Base-by-base conservation (phyloP, 2,329 filamentous ascomycete genomes). In the Lasiodiplodia gonubiensis region DNA sequence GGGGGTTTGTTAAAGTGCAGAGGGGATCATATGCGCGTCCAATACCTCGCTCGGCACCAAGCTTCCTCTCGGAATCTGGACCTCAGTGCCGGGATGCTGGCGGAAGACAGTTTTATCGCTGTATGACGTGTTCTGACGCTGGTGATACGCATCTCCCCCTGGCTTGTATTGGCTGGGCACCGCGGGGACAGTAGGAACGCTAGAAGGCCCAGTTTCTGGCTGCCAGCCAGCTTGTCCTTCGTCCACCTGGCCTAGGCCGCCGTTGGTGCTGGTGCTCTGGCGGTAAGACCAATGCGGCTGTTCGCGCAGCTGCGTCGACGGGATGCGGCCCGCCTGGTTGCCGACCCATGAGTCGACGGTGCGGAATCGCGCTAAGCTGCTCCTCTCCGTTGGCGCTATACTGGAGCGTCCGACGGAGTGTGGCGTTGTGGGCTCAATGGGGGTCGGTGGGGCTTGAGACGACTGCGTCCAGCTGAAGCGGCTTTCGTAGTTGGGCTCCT, bases 281-380 rank as follows among this genome's bases (percentile, higher is more conserved):
- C 64, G 52, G 35, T 55, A 59, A 8, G 53, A 59, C 4, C 37
- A 39, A 27, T 59, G 64, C 64, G 64, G 75, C 51, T 78, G 74
- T 23, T 78, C 74, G 48, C 73, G 75, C 21, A 79, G 70, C 61
- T 75, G 74, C 67, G 76, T 74, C 55, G 75, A 76, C 67, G 79
- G 77, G 21, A 80, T 70, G 8, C 76, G 76, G 59, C 74, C 76
- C 1, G 78, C 72, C 66, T 80, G 79, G 53, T 80, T 74, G 65
- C 77, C 76, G 14, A 80, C 79, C 79, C 79, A 80, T 1, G 74
- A 77, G 70, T 80, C 76, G 46, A 80, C 73, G 27, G 78, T 80
- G 61, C 78, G 77, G 72, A 80, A 80, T 35, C 79, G 77, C 1
- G 77, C 74, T 7, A 79, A 73, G 0, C 76, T 78, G 7, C 77